Evolutionary conservation across 345 rosid genomes (phyloP).

Genomic region (Salix dunnii): DNA sequence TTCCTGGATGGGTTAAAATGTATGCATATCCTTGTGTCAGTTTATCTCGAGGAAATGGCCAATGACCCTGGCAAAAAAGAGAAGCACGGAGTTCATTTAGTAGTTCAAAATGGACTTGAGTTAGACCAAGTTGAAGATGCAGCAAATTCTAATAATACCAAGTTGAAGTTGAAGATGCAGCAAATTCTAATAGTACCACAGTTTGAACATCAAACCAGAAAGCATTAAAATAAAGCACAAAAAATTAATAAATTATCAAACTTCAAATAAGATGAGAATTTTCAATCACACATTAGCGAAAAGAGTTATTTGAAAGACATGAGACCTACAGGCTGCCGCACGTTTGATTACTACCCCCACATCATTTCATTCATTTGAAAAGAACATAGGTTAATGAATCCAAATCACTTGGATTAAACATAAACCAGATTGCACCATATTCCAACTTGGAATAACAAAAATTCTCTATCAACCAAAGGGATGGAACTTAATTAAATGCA

Average conservation of each 20-base stretch:
- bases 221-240: not conserved
- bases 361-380: too few relatives aligned
- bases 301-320: not conserved
- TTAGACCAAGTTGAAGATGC: not conserved
- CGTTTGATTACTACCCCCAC: too few relatives aligned
- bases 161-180: not conserved
- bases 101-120: not conserved
- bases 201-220: not conserved
- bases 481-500: too few relatives aligned
- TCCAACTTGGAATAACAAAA: too few relatives aligned
- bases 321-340: not conserved
- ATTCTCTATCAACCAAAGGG: too few relatives aligned
- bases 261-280: not conserved
- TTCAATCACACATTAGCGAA: not conserved
- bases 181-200: not conserved
- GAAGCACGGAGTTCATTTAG: not conserved
- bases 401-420: too few relatives aligned
- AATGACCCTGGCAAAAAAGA: slow-evolving; percentile 39
- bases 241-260: not conserved
- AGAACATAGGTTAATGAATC: too few relatives aligned
- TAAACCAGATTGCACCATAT: too few relatives aligned
- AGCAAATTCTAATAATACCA: not conserved
- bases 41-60: slow-evolving; percentile 53
- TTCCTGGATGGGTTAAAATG: slow-evolving; percentile 53
- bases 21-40: slow-evolving; percentile 45